phyloP scores from a whole-genome alignment of 352 stramenopile species.

The Phytophthora syringae region DNA sequence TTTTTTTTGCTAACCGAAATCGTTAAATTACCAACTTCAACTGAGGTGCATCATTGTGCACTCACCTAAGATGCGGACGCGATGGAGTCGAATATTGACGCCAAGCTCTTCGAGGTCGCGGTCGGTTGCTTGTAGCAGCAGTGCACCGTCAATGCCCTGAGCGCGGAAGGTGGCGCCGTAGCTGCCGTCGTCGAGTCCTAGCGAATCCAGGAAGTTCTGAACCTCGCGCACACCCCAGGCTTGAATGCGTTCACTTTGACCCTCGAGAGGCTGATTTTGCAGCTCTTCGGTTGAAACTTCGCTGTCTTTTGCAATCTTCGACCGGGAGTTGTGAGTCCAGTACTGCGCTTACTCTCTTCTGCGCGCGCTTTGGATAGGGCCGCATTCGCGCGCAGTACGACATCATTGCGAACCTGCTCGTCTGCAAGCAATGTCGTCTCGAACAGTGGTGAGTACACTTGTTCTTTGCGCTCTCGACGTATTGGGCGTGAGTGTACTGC shows the following conservation, averaged over 20 bases:
- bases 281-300: background rate
- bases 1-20: background rate
- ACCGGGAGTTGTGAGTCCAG: constrained; percentile 1
- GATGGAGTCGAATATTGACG: constrained; percentile 70
- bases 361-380: constrained; percentile 19
- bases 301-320: background rate
- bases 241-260: constrained; percentile 10
- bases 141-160: constrained; percentile 67
- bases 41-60: constrained; percentile 10
- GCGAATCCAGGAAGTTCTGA: constrained; percentile 52
- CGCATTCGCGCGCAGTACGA: constrained; percentile 49
- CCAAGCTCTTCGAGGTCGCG: constrained; percentile 74
- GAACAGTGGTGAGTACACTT: constrained; percentile 31
- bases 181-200: constrained; percentile 47
- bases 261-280: constrained; percentile 12
- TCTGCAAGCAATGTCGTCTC: constrained; percentile 50
- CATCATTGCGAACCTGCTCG: constrained; percentile 62
- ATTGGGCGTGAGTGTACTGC: background rate
- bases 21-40: background rate
- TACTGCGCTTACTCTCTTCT: constrained; percentile 10
- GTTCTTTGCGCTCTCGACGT: constrained; percentile 20
- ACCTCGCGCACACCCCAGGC: constrained; percentile 56
- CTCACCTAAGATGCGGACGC: constrained; percentile 65
- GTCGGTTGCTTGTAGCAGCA: constrained; percentile 63
- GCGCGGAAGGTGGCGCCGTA: constrained; percentile 52